Evolutionary conservation across 306 rosid genomes (phyloP).

Genomic region (Arachis hypogaea): DNA sequence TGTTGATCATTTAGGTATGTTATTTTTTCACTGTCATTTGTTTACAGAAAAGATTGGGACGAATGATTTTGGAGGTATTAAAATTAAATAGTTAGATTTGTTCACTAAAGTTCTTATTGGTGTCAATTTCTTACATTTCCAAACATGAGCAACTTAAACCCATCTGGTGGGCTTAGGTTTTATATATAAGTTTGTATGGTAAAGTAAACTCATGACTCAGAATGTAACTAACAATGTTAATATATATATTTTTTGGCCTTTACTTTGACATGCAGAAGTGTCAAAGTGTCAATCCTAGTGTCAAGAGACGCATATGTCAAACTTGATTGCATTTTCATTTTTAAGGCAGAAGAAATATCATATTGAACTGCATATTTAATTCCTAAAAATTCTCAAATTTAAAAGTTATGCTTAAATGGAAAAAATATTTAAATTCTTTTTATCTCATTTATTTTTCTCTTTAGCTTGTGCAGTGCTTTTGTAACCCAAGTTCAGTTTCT

Average conservation of each 20-base stretch:
- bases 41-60: conserved; percentile 19
- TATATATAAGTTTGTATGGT: neutral
- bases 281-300: conserved; percentile 4
- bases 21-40: conserved; percentile 29
- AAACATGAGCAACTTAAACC: no score
- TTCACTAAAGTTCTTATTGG: conserved; percentile 6
- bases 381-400: neutral
- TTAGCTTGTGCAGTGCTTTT: conserved; percentile 44
- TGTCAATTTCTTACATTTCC: conserved; percentile 4
- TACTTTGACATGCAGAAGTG: neutral
- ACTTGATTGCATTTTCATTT: neutral
- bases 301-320: conserved; percentile 16
- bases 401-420: neutral
- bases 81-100: conserved; percentile 20
- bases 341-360: conserved; percentile 6
- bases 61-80: conserved; percentile 9
- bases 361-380: conserved; percentile 23
- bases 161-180: no score
- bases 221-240: neutral
- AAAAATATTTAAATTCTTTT: conserved; percentile 8
- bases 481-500: conserved; percentile 62
- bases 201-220: neutral
- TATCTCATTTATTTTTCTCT: conserved; percentile 31
- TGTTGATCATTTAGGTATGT: conserved; percentile 85
- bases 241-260: neutral